Evolutionary conservation across 2,329 filamentous ascomycete genomes (phyloP).

Genomic region (Colletotrichum noveboracense): DNA sequence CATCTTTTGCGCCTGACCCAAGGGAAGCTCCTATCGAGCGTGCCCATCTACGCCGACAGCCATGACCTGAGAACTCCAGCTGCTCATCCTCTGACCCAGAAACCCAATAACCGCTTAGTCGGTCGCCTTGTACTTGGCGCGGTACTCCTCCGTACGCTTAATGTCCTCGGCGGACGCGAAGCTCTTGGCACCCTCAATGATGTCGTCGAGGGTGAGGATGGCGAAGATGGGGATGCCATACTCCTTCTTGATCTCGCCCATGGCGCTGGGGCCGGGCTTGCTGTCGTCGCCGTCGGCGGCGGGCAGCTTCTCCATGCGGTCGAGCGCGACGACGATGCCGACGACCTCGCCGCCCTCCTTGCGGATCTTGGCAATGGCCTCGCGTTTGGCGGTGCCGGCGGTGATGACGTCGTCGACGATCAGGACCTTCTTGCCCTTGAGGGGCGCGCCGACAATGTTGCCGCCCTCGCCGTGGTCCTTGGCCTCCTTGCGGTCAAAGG

Average conservation of each 20-base stretch:
- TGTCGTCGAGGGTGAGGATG: conserved; percentile 84
- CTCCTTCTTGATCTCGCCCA: conserved; percentile 84
- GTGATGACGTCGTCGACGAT: conserved; percentile 98
- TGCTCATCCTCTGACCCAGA: neutral
- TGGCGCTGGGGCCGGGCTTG: conserved; percentile 76
- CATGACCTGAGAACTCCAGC: neutral
- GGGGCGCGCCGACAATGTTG: conserved; percentile 84
- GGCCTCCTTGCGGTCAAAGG: conserved; percentile 94
- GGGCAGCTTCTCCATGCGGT: conserved; percentile 84
- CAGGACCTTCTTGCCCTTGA: conserved; percentile 85
- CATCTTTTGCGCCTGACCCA: neutral
- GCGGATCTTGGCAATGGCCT: conserved; percentile 88
- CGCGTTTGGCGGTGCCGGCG: conserved; percentile 90
- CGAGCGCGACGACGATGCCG: conserved; percentile 87
- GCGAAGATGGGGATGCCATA: conserved; percentile 83
- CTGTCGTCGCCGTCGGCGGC: conserved; percentile 68
- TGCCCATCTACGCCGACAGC: neutral
- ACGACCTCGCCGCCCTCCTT: conserved; percentile 84
- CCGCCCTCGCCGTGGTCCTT: conserved; percentile 97
- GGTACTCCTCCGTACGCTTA: conserved; percentile 75
- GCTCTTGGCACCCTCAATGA: conserved; percentile 72
- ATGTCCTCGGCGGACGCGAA: conserved; percentile 68
- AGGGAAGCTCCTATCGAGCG: neutral
- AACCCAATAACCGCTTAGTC: conserved; percentile 42
- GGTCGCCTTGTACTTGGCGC: conserved; percentile 66